Evolutionary conservation across 2,329 filamentous ascomycete species (phyloP), one percentile per base, ranked within the genome.

Genomic region (Pseudopithomyces chartarum): DNA sequence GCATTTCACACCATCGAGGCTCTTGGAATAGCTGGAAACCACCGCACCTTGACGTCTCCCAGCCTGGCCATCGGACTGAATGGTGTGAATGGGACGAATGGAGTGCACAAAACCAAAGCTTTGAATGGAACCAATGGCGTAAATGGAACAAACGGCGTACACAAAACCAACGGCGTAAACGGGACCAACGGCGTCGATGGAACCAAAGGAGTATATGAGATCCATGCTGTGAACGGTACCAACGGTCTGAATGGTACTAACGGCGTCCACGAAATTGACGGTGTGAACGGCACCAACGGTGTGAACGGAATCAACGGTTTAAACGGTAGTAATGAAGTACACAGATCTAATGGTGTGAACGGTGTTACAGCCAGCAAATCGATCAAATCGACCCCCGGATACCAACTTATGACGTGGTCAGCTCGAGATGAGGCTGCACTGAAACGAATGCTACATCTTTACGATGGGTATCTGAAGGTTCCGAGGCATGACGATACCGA

Each of bases 1-100:
- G 60, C 55, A 7, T 61, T 55, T 29, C 46, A 47, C 52, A 33
- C 36, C 23, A 32, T 49, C 19, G 38, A 56, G 33, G 48, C 20
- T 2, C 47, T 39, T 33, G 11, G 13, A 11, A 3, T 40, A 3
- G 17, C 10, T 5, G 33, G 19, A 3, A n/a, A 33, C 20, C 44
- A 54, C 19, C 23, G 8, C 20, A 32, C 34, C 33, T 34, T 17
- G 15, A 32, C 22, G 7, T 6, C 19, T n/a, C 23, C 23, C 8
- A 6, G 34, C 34, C 34, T 38, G 34, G 6, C 32, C 13, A 34
- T 8, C 13, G 32, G 32, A 34, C 7, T 13, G 7, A 34, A 34
- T 7, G 32, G 13, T 8, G 32, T 34, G 7, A 34, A 34, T 34
- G 13, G 32, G 13, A 13, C 13, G 7, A 34, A 34, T 13, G 32